Evolutionary conservation across 148 eudicot genomes (phyloP).

Genomic region (Fagopyrum homotropicum): DNA sequence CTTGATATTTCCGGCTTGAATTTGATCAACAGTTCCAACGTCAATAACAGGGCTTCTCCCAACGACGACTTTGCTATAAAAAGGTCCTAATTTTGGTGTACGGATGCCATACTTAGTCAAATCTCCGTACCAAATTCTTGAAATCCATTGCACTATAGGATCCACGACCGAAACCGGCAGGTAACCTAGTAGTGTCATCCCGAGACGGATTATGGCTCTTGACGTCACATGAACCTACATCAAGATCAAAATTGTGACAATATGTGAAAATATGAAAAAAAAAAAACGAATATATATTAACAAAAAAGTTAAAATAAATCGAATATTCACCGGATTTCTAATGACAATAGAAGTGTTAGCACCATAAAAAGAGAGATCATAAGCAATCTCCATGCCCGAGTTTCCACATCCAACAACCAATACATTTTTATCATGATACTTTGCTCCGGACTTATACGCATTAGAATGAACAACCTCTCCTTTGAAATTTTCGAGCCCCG

Average conservation of each 20-base stretch:
- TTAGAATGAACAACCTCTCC: slow-evolving; percentile 35
- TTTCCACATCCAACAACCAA: slow-evolving; percentile 45
- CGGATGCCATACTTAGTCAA: slow-evolving; percentile 26
- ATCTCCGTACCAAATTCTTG: slow-evolving; percentile 17
- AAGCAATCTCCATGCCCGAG: slow-evolving; percentile 45
- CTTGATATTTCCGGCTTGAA: slow-evolving; percentile 20
- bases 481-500: slow-evolving; percentile 22
- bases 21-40: slow-evolving; percentile 29
- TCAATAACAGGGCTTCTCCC: slow-evolving; percentile 28
- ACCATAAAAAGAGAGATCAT: slow-evolving; percentile 28
- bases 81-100: slow-evolving; percentile 28
- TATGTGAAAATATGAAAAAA: not conserved
- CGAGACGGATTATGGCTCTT: slow-evolving; percentile 17
- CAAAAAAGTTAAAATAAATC: not conserved
- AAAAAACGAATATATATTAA: not conserved
- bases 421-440: slow-evolving; percentile 19
- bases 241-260: not conserved
- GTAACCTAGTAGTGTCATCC: slow-evolving; percentile 25
- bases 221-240: slow-evolving; percentile 30
- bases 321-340: slow-evolving; percentile 25
- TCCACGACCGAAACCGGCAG: slow-evolving; percentile 19
- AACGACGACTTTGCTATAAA: slow-evolving; percentile 15
- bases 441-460: slow-evolving; percentile 25
- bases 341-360: slow-evolving; percentile 36
- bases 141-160: slow-evolving; percentile 6